phyloP scores from a whole-genome alignment of 2,329 filamentous ascomycete species.

The Ophidiomyces ophidiicola region DNA sequence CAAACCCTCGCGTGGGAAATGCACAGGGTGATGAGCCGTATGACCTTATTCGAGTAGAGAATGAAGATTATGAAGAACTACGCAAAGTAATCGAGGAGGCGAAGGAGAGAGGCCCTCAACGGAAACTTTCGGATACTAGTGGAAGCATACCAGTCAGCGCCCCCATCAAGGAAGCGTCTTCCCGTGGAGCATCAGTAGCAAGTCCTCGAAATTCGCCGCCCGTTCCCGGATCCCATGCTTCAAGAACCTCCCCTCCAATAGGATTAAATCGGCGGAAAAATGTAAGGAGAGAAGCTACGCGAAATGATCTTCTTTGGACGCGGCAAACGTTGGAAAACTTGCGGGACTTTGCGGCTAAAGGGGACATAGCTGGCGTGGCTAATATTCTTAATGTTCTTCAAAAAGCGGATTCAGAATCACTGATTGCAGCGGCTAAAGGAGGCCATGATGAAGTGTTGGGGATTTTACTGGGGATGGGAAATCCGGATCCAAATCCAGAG shows the following conservation, averaged over 20 bases:
- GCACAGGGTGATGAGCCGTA: slow-evolving; percentile 86
- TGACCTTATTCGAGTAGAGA: slow-evolving; percentile 63
- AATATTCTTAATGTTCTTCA: slow-evolving; percentile 39
- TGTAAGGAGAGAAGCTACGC: slow-evolving; percentile 38
- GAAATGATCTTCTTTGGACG: slow-evolving; percentile 41
- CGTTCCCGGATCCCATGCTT: slow-evolving; percentile 22
- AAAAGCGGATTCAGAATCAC: slow-evolving; percentile 65
- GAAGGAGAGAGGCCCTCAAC: slow-evolving; percentile 43
- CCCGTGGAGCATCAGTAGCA: slow-evolving; percentile 33
- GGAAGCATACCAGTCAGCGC: slow-evolving; percentile 18
- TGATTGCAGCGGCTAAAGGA: slow-evolving; percentile 82
- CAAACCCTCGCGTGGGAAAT: slow-evolving; percentile 83
- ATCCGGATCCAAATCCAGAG: slow-evolving; percentile 55
- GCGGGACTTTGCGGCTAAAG: slow-evolving; percentile 38
- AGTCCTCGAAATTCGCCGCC: slow-evolving; percentile 36
- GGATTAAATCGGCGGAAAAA: slow-evolving; percentile 32
- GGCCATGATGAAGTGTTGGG: slow-evolving; percentile 82
- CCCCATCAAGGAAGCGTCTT: slow-evolving; percentile 27
- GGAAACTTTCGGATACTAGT: slow-evolving; percentile 33
- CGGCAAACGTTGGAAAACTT: slow-evolving; percentile 40
- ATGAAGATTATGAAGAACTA: slow-evolving; percentile 70
- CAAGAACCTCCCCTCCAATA: slow-evolving; percentile 27
- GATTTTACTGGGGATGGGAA: slow-evolving; percentile 57
- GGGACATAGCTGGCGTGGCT: slow-evolving; percentile 38
- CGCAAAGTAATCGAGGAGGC: slow-evolving; percentile 55